Base-by-base conservation (phyloP, 148 eudicot species). In the Pouteria glomerata region DNA sequence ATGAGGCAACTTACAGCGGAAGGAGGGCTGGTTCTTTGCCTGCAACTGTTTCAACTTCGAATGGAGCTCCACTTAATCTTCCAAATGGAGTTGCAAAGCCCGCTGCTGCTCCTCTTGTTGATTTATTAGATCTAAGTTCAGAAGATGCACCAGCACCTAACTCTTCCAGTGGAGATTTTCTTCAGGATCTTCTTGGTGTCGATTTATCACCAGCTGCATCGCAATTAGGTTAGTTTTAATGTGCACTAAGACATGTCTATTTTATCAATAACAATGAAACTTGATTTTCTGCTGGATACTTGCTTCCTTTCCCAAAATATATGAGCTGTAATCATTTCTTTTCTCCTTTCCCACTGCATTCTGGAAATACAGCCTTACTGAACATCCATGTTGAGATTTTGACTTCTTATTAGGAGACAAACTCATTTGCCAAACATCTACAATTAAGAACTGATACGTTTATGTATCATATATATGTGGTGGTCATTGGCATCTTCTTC, bases 161-260 rank as follows among this genome's bases (percentile, higher is more conserved):
- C 82, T 80, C 93, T 58, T 88, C 98, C 77, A 89, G 93, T 62
- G 82, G 82, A 37, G 85, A 88, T 78, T 89, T 91, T 82, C 97
- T 95, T 76, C 88, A 89, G 71, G 98, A 95, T 81, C 92, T 95
- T 76, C 97, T 95, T 76, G 97, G 97, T 75, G 88, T 84, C 30
- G 91, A 85, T 84, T 34, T 86, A 62, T 76, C 90, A 29, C 81
- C 83, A n/a, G 75, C 76, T 53, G 84, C 92, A 63, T 73, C 93
- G 56, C 89, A 88, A 65, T 53, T 89, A 85, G 98, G 98, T 94
- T 74, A 60, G 81, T 53, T 70, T 74, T 29, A 27, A 19, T 13
- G 34, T 58, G 48, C 34, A 58, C 27, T 29, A 42, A 4, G 56
- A 27, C 64, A 70, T 70, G 11, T 4, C 24, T 8, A 19, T 57